Base-by-base conservation (phyloP, 2,329 filamentous ascomycete genomes). In the Colletotrichum lini region DNA sequence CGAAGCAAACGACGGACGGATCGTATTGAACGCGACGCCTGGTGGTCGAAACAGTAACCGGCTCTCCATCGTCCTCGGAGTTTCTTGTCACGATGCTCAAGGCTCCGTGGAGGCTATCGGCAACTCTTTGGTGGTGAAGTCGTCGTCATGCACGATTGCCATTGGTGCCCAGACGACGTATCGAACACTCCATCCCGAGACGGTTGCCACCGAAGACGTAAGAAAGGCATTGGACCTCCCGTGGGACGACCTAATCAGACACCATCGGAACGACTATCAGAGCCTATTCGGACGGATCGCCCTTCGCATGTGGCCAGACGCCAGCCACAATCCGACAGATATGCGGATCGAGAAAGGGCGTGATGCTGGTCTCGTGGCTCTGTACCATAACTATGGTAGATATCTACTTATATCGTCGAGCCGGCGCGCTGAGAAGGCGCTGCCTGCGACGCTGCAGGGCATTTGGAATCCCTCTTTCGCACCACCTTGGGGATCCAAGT, bases 401-500 rank as follows among this genome's bases (percentile, higher is more conserved):
- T 75, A 75, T 54, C 47, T 75, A 16, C 67, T 75, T 4, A 74
- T 75, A 30, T 73, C 74, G 3, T 68, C 65, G 38, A 75, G 74
- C 21, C 72, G 74, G 1, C 57, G 59, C 45, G 66, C 49, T 7
- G 13, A 40, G 4, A 70, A 64, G 61, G 61, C 72, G 1, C 74
- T 85, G 7, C 83, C 84, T 0, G 81, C 83, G 4, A 85, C 82
- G 47, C 78, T 85, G 1, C 84, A 86, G 69, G 84, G 83, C 2
- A 81, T 84, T 49, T 85, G 82, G 83, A 84, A 84, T 66, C 74
- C 80, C 1, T 76, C 79, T 10, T 82, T 81, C 67, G 74, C 76
- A 9, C 82, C 83, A 2, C 75, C 80, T 7, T 85, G 83, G 83
- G 81, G 80, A 3, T 79, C 78, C 45, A 84, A 84, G 72, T 85